phyloP scores from a whole-genome alignment of 345 rosid genomes.

The Gynandropsis gynandra region DNA sequence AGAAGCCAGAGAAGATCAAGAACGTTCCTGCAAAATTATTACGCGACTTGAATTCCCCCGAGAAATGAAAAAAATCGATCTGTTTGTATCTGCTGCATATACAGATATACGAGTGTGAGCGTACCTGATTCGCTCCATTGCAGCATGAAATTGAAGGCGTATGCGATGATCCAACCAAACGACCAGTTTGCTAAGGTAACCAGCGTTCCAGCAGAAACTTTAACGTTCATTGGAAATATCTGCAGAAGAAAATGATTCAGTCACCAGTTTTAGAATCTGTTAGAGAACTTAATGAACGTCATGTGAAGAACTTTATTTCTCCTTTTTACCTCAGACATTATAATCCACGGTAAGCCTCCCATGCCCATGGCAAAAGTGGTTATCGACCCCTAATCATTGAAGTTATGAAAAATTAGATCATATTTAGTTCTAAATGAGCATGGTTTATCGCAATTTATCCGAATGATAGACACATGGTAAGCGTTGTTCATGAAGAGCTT shows the following conservation, averaged over 20 bases:
- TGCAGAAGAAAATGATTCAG: conserved; percentile 9
- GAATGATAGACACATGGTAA: not conserved
- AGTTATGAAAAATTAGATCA: not conserved
- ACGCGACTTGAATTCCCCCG: not conserved
- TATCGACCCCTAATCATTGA: conserved; percentile 30
- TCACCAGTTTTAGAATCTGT: not conserved
- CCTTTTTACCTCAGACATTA: conserved; percentile 64
- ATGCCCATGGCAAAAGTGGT: conserved; percentile 35
- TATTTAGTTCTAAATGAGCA: not conserved
- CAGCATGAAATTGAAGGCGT: conserved; percentile 42
- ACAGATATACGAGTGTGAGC: not conserved
- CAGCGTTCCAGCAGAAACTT: conserved; percentile 51
- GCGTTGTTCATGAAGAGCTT: not conserved
- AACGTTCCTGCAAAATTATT: conserved; percentile 27
- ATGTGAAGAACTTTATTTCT: not conserved
- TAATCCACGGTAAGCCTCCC: conserved; percentile 46
- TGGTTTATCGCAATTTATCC: not conserved
- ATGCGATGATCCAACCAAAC: conserved; percentile 37
- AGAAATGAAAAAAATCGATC: too few relatives aligned
- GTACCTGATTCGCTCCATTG: conserved; percentile 50
- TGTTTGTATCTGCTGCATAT: too few relatives aligned
- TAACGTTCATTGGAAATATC: conserved; percentile 46
- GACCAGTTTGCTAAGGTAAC: conserved; percentile 37
- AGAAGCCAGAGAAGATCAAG: conserved; percentile 34
- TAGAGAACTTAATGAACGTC: not conserved